phyloP scores from a whole-genome alignment of 2,329 filamentous ascomycete genomes.

The Colletotrichum sp. region DNA sequence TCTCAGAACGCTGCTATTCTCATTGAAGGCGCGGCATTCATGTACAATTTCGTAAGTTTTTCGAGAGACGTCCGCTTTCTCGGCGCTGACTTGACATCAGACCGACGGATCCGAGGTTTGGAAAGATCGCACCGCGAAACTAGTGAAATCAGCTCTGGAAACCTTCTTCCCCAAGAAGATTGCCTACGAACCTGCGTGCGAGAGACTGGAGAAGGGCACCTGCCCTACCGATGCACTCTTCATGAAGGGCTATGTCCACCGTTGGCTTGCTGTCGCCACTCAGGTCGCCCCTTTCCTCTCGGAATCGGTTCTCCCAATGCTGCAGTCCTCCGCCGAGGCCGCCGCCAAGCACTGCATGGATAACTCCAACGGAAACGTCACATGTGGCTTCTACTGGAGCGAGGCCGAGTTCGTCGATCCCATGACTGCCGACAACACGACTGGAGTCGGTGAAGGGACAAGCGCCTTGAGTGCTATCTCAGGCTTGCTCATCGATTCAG shows the following conservation, averaged over 20 bases:
- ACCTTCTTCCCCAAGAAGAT: slow-evolving; percentile 57
- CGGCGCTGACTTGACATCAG: slow-evolving; percentile 51
- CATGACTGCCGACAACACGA: slow-evolving; percentile 49
- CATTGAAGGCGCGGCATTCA: slow-evolving; percentile 58
- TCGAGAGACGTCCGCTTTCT: neutral
- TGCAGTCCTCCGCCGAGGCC: slow-evolving; percentile 51
- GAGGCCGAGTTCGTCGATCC: slow-evolving; percentile 30
- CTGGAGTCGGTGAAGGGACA: slow-evolving; percentile 53
- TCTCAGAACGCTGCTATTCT: slow-evolving; percentile 59
- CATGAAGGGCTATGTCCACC: slow-evolving; percentile 62
- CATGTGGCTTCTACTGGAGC: slow-evolving; percentile 55
- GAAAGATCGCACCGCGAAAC: slow-evolving; percentile 45
- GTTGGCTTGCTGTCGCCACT: slow-evolving; percentile 54
- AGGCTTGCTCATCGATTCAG: slow-evolving; percentile 35
- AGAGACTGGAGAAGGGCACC: slow-evolving; percentile 39
- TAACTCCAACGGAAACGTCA: slow-evolving; percentile 37
- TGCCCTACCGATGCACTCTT: slow-evolving; percentile 65
- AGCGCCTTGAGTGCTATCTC: slow-evolving; percentile 48
- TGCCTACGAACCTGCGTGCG: slow-evolving; percentile 68
- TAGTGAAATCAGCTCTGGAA: slow-evolving; percentile 39
- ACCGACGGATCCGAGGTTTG: slow-evolving; percentile 14
- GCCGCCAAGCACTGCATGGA: slow-evolving; percentile 55
- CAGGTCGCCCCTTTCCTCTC: slow-evolving; percentile 54
- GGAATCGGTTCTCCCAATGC: slow-evolving; percentile 46
- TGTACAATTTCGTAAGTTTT: slow-evolving; percentile 57